These are phyloP conservation scores for Ramichloridium luteum DNA, from an alignment of 2,329 filamentous ascomycete species.

Conservation along the genomic window DNA sequence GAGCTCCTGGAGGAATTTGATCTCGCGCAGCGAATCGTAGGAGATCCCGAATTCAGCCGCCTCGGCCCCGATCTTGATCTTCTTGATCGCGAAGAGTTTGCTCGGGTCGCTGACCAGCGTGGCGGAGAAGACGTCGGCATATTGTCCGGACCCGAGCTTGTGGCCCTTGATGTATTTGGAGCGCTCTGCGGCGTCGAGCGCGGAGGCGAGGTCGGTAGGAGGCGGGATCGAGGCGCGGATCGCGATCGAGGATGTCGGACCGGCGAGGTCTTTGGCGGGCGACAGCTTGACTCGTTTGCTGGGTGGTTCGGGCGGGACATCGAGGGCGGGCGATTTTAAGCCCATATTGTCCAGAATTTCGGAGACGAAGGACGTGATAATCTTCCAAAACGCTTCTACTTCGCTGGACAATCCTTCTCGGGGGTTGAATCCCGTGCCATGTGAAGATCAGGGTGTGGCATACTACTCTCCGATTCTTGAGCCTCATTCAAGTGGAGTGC, in stretches of 20 bases:
- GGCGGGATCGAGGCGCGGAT: constrained; percentile 4
- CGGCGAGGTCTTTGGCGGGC: constrained; percentile 4
- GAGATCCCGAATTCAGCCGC: constrained; percentile 76
- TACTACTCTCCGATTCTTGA: too few species aligned
- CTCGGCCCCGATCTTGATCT: constrained; percentile 77
- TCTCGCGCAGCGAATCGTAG: constrained; percentile 88
- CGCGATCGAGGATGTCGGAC: constrained; percentile 6
- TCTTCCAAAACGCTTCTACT: too few species aligned
- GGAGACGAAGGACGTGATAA: too few species aligned
- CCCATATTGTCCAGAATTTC: too few species aligned
- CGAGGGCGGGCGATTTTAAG: constrained; percentile 21
- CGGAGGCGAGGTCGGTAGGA: constrained; percentile 31
- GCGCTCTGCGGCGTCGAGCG: constrained; percentile 44
- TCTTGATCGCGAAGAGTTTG: constrained; percentile 78
- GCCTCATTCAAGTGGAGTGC: too few species aligned
- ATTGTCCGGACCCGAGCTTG: constrained; percentile 91
- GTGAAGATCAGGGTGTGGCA: too few species aligned
- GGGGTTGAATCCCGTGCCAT: too few species aligned
- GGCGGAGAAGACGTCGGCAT: constrained; percentile 87
- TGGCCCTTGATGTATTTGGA: constrained; percentile 85
- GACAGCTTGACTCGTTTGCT: constrained; percentile 21
- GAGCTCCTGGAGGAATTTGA: constrained; percentile 89
- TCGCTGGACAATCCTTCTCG: too few species aligned
- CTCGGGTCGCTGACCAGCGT: constrained; percentile 61
- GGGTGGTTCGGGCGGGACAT: constrained; percentile 23